A percentile compares a stretch with the other conserved stretches of the same genome.
These are phyloP conservation scores for Psilocybe cyanescens DNA, from an alignment of 768 basidiomycete genomes.

Conservation along the genomic window DNA sequence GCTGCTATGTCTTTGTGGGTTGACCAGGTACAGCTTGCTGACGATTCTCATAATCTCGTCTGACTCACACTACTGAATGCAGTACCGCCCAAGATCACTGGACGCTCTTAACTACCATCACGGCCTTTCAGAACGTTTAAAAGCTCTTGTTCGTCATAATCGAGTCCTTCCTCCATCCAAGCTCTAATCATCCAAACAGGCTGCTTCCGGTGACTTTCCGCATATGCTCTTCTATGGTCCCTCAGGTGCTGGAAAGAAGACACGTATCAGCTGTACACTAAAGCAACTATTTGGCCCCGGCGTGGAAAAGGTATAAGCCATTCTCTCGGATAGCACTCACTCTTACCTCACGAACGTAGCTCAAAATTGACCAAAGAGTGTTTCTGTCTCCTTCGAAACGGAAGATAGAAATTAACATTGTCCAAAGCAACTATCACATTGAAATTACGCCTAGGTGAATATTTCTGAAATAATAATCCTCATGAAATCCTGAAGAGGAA, in stretches of 20 bases:
- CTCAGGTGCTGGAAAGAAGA: slow-evolving; percentile 98
- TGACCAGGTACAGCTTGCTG: slow-evolving; percentile 47
- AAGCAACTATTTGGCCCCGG: slow-evolving; percentile 89
- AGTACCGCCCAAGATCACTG: slow-evolving; percentile 88
- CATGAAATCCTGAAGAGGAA: neutral
- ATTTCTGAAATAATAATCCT: neutral
- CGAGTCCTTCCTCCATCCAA: neutral
- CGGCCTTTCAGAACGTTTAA: slow-evolving; percentile 77
- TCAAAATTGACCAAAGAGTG: slow-evolving; percentile 97
- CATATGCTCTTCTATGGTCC: slow-evolving; percentile 98
- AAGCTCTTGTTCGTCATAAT: slow-evolving; percentile 63
- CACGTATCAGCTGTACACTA: slow-evolving; percentile 88
- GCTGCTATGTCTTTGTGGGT: slow-evolving; percentile 69
- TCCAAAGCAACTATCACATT: slow-evolving; percentile 97
- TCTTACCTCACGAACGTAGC: slow-evolving; percentile 43
- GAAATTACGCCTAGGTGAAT: slow-evolving; percentile 95
- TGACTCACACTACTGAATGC: neutral
- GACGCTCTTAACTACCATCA: slow-evolving; percentile 89
- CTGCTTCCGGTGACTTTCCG: slow-evolving; percentile 92
- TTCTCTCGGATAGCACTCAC: neutral
- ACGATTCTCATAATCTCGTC: no score
- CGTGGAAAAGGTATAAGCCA: slow-evolving; percentile 78
- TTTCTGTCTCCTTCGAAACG: slow-evolving; percentile 94
- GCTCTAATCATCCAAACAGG: slow-evolving; percentile 43
- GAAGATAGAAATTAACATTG: slow-evolving; percentile 95